Evolutionary conservation across 176 grass and related monocot species (phyloP).

Genomic region (Aegilops speltoides): DNA sequence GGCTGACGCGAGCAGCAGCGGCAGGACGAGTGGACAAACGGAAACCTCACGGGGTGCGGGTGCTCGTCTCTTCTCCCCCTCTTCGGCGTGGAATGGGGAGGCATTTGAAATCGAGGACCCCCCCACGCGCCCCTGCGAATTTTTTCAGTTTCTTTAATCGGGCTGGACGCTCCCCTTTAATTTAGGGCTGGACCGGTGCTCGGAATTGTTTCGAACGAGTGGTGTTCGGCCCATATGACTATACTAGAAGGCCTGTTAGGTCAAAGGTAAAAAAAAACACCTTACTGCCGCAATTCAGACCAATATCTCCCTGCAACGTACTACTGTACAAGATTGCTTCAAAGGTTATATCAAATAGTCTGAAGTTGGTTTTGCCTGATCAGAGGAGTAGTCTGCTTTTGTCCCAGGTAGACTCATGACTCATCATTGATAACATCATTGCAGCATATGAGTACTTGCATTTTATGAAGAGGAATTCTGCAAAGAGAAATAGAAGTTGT

Average conservation of each 20-base stretch:
- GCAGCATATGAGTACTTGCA: too few species aligned
- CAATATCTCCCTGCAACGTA: too few species aligned
- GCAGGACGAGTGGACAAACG: not conserved
- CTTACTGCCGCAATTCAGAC: too few species aligned
- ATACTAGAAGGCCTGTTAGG: not conserved
- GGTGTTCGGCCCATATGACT: not conserved
- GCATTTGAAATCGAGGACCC: slow-evolving; percentile 39
- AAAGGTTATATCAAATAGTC: too few species aligned
- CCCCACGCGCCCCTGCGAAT: slow-evolving; percentile 36
- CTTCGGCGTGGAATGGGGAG: not conserved
- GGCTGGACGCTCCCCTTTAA: not conserved
- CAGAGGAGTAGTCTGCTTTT: too few species aligned
- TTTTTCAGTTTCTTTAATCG: slow-evolving; percentile 20
- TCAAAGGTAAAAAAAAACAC: too few species aligned
- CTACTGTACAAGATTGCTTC: too few species aligned
- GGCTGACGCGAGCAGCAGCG: not conserved
- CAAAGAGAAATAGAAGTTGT: too few species aligned
- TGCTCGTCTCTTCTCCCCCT: slow-evolving; percentile 13
- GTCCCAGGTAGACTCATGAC: too few species aligned
- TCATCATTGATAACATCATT: too few species aligned
- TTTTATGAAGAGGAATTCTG: too few species aligned
- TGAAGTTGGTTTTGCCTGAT: too few species aligned
- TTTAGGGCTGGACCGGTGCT: not conserved
- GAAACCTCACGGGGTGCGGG: slow-evolving; percentile 23
- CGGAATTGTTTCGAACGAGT: not conserved